Conservation (phyloP, 352 stramenopile species). For the Nothophytophthora sp. region DNA sequence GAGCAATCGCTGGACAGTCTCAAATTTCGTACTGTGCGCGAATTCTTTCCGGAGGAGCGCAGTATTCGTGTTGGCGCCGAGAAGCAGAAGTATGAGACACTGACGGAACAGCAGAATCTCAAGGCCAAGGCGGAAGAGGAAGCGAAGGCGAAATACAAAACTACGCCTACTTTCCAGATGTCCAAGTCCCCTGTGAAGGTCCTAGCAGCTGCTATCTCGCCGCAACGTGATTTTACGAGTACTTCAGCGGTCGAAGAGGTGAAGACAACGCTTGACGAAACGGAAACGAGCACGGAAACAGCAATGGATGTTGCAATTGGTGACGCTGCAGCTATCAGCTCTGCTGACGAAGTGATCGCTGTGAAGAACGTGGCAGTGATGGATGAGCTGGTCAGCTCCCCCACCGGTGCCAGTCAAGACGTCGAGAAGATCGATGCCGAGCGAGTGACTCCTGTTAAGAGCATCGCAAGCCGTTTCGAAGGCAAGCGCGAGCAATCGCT, state of each 20-base stretch:
- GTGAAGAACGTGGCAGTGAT: conserved; percentile 22
- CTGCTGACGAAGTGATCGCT: conserved; percentile 8
- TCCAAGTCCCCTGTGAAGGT: conserved; percentile 17
- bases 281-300: too few species aligned
- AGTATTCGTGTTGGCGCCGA: conserved; percentile 36
- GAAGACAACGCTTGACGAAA: too few species aligned
- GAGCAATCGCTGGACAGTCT: conserved; percentile 36
- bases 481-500: conserved; percentile 64
- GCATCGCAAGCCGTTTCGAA: conserved; percentile 69
- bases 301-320: not conserved
- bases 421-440: not conserved
- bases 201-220: not conserved
- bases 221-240: not conserved
- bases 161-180: conserved; percentile 1
- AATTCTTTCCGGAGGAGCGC: conserved; percentile 37
- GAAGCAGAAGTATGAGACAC: conserved; percentile 38
- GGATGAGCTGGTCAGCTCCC: conserved; percentile 12
- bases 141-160: conserved; percentile 35
- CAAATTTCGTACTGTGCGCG: conserved; percentile 41
- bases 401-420: conserved; percentile 14
- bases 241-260: too few species aligned
- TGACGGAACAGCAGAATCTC: conserved; percentile 30
- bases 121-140: conserved; percentile 34
- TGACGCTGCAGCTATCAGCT: conserved; percentile 6
- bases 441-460: conserved; percentile 43